phyloP scores from a whole-genome alignment of 1,284 basidiomycete genomes.

The Tilletia walkeri region DNA sequence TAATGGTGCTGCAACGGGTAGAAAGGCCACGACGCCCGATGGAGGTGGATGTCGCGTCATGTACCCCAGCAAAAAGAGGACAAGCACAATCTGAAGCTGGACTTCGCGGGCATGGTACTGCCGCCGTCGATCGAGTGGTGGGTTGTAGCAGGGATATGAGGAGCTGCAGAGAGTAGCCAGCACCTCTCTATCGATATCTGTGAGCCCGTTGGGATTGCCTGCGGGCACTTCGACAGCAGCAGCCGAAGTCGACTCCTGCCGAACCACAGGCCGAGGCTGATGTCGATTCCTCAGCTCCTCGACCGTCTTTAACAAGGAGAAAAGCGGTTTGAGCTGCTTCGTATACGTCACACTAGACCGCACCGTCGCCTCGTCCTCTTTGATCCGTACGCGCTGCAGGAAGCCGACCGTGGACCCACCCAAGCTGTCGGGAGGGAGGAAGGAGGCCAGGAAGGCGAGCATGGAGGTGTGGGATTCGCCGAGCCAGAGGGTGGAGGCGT shows the following conservation, averaged over 20 bases:
- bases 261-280: not conserved
- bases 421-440: not conserved
- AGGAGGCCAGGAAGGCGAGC: not conserved
- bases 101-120: conserved; percentile 3
- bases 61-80: conserved; percentile 3
- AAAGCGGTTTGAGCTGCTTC: conserved; percentile 9
- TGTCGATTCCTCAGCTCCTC: not conserved
- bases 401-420: not conserved
- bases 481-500: conserved; percentile 7
- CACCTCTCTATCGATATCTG: not conserved
- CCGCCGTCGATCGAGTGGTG: not conserved
- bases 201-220: not conserved
- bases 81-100: conserved; percentile 2
- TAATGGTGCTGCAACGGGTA: not conserved
- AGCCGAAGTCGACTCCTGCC: not conserved
- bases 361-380: conserved; percentile 4
- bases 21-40: not conserved
- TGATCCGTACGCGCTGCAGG: not conserved
- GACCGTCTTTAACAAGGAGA: not conserved
- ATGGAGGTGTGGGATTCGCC: conserved; percentile 15
- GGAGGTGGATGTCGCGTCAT: conserved; percentile 2
- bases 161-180: not conserved
- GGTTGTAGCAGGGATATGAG: not conserved
- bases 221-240: not conserved
- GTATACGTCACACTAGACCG: not conserved